Evolutionary conservation across 176 grass and related monocot species (phyloP), one percentile per base, ranked within the genome.

Genomic region (Oryza meridionalis): DNA sequence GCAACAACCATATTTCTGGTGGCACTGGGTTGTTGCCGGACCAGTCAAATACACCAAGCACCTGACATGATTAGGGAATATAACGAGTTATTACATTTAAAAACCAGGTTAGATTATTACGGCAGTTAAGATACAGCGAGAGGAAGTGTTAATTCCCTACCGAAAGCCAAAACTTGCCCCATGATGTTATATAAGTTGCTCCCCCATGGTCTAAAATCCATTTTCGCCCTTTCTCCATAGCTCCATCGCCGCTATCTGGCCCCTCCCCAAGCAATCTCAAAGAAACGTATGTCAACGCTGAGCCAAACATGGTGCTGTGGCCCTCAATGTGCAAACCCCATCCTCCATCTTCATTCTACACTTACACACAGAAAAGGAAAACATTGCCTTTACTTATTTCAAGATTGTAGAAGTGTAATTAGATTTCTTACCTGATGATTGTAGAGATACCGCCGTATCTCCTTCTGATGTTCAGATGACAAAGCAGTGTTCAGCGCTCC

Each of bases 1-100:
- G 92, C 27, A 98, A 68, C 84, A 98, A 65, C 92, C 95, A 98
- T 91, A 93, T 85, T 89, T 98, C 95, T 82, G 92, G 95, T 8
- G 92, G 95, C 83, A 98, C 62, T 59, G 92, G 95, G 71, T 98
- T 98, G 70, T 99, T 99, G 70, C 96, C 93, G 69, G 86, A 94
- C 93, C 96, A 99, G 65, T 99, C 91, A 96, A 99, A 99, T 59
- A 96, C 88, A 78, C 96, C 93, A 82, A 99, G 91, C 72, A 99
- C 96, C 96, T 99, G 50, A 84, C 84, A 79, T 79, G 69, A 65
- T 73, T 12, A 69, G 15, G 68, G 47, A 69, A 88, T 87, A 63
- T 84, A 71, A 87, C n/a, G 47, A 44, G 10, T 40, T 78, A 22
- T 65, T 72, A 29, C 61, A 32, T 40, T 17, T 65, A 42, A 46